These are phyloP conservation scores for Clarireedia hainanense DNA, from an alignment of 2,329 filamentous ascomycete species.

Conservation along the genomic window DNA sequence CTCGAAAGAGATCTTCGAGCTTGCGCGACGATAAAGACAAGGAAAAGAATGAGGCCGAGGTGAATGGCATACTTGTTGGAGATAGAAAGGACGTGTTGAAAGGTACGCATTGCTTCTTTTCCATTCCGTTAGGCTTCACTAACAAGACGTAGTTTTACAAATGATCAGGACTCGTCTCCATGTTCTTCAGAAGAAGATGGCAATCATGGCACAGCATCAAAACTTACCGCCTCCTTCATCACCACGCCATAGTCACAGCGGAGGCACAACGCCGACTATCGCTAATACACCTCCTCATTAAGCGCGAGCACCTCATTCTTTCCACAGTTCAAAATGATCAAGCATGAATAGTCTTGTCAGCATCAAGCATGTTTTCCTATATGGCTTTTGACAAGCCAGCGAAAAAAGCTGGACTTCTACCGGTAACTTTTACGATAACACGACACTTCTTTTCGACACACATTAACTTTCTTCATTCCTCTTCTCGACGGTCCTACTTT, in stretches of 20 bases:
- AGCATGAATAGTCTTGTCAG: no score
- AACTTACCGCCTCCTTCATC: conserved; percentile 21
- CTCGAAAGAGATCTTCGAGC: conserved; percentile 33
- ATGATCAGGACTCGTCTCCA: conserved; percentile 53
- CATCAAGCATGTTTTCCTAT: no score
- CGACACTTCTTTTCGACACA: background rate
- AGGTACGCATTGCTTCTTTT: conserved; percentile 42
- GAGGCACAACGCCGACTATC: conserved; percentile 27
- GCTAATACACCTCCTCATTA: conserved; percentile 27
- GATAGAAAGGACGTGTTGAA: conserved; percentile 67
- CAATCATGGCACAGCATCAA: conserved; percentile 46
- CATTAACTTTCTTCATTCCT: conserved; percentile 1
- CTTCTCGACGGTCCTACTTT: background rate
- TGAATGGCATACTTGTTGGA: conserved; percentile 54
- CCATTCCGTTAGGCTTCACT: background rate
- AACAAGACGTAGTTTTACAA: conserved; percentile 44
- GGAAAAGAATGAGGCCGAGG: conserved; percentile 38
- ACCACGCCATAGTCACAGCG: conserved; percentile 25
- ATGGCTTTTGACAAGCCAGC: background rate
- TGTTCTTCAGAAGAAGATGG: conserved; percentile 52
- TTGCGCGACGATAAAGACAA: conserved; percentile 36
- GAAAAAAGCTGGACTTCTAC: conserved; percentile 2
- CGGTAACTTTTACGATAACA: conserved; percentile 1
- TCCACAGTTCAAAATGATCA: no score
- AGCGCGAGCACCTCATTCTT: background rate